Evolutionary conservation across 2,329 filamentous ascomycete species (phyloP).

Genomic region (Hypoxylon sp.): DNA sequence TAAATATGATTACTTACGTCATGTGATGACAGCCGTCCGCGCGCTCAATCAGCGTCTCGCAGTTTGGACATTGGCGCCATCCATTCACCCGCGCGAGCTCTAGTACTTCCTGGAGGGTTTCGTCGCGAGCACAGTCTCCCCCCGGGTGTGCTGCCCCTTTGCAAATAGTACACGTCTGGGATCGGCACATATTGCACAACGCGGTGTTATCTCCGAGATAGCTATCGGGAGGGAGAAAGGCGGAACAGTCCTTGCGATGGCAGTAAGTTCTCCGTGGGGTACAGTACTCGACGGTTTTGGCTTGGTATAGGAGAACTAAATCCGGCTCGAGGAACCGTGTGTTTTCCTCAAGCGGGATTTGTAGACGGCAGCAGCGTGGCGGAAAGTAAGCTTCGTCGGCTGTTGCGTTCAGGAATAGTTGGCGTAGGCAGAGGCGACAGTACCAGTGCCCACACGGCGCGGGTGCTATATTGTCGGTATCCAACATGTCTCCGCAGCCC

Average conservation of each 20-base stretch:
- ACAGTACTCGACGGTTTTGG: slow-evolving; percentile 65
- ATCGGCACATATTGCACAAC: slow-evolving; percentile 60
- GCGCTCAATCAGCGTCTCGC: slow-evolving; percentile 65
- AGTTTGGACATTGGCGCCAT: slow-evolving; percentile 67
- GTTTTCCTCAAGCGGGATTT: background rate
- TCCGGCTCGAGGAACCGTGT: background rate
- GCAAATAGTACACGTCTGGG: slow-evolving; percentile 66
- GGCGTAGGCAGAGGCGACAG: slow-evolving; percentile 64
- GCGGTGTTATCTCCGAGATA: slow-evolving; percentile 55
- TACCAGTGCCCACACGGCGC: slow-evolving; percentile 62
- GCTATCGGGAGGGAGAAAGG: slow-evolving; percentile 60
- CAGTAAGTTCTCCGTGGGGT: slow-evolving; percentile 68
- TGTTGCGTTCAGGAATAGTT: slow-evolving; percentile 61
- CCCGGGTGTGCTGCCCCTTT: slow-evolving; percentile 60
- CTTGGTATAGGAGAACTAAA: slow-evolving; percentile 54
- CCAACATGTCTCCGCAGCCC: background rate
- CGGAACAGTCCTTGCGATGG: slow-evolving; percentile 58
- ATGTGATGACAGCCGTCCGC: slow-evolving; percentile 69
- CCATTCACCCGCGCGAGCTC: slow-evolving; percentile 58
- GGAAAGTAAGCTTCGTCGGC: slow-evolving; percentile 68
- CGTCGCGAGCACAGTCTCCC: slow-evolving; percentile 65
- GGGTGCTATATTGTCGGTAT: slow-evolving; percentile 22
- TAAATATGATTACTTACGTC: slow-evolving; percentile 59
- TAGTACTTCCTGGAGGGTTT: slow-evolving; percentile 58
- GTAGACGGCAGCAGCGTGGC: slow-evolving; percentile 4